These are phyloP conservation scores for Cercospora citrullina DNA, from an alignment of 2,329 filamentous ascomycete species.

Conservation along the genomic window DNA sequence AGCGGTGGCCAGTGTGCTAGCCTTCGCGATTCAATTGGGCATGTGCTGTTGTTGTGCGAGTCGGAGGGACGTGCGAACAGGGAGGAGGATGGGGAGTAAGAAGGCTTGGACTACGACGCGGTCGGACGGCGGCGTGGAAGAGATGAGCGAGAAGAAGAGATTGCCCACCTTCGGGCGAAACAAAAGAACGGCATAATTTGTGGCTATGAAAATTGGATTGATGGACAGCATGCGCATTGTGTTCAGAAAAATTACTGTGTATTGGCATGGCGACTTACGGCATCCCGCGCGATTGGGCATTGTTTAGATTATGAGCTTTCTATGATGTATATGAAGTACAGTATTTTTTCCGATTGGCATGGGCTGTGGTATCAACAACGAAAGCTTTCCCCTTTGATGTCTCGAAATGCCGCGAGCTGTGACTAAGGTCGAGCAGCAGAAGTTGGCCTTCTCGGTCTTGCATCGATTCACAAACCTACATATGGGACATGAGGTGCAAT, in stretches of 20 bases:
- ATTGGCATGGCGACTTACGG: neutral
- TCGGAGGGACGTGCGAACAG: conserved; percentile 54
- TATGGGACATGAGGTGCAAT: too few species aligned
- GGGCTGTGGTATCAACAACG: neutral
- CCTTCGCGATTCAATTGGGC: conserved; percentile 69
- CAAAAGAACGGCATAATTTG: conserved; percentile 13
- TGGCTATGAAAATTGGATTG: neutral
- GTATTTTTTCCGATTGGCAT: neutral
- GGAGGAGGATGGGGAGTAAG: conserved; percentile 46
- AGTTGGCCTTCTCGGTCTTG: too few species aligned
- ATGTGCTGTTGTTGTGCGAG: conserved; percentile 75
- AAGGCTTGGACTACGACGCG: conserved; percentile 24
- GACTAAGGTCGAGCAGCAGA: too few species aligned
- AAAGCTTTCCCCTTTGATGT: neutral
- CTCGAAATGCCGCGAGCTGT: too few species aligned
- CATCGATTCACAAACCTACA: too few species aligned
- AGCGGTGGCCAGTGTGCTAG: conserved; percentile 63
- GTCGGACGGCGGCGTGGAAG: neutral
- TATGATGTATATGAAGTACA: neutral
- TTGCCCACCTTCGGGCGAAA: conserved; percentile 22
- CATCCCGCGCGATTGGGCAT: neutral
- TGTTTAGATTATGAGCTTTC: neutral
- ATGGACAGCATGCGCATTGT: neutral
- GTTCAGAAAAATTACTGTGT: neutral
- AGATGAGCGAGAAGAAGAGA: conserved; percentile 20